Base-by-base conservation (phyloP, 345 rosid species). In the Dovyalis caffra region DNA sequence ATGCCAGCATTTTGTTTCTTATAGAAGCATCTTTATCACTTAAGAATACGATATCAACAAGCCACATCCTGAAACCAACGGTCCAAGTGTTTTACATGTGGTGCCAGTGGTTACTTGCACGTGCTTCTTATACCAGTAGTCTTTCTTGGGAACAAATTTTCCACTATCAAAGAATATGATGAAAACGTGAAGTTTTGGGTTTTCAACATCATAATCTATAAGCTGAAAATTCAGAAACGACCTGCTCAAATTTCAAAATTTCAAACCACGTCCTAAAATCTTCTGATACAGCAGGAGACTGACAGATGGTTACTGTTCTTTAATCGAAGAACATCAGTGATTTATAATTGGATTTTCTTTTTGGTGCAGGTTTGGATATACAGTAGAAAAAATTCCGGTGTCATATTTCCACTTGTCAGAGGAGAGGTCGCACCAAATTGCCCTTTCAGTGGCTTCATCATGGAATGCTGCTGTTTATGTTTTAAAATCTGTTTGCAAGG, bases 351-450 rank as follows among this genome's bases (percentile, higher is more conserved):
- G 47, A 49, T 43, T 68, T 82, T 77, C 77, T 49, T 57, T 26
- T 57, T 71, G 70, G 8, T 91, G 84, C 94, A 95, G 97, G 85
- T 81, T 92, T 43, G 97, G 95, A 64, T 91, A 88, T 79, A 85
- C 86, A 49, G 21, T 91, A 21, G 97, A 95, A 87, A 92, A 92
- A 85, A 83, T 95, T 74, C 88, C 90, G 8, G 58, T 85, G 16
- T 91, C 97, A 63, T 73, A 77, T 71, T 92, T 91, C 84, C 84
- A 84, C 73, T 74, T 91, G 31, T 82, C 97, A 9, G 88, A 90
- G 73, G 90, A 89, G 75, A 86, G 82, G 75, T 87, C 93, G 37
- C 87, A 51, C 51, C 68, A 49, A 47, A 73, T 85, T 67, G 89
- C 90, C 77, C 66, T 69, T 62, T 83, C 89, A 79, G 76, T 89